A percentile compares a stretch with the other conserved stretches of the same genome.
phyloP scores from a whole-genome alignment of 139 green algal genomes.

The Zygnema circumcarinatum region DNA sequence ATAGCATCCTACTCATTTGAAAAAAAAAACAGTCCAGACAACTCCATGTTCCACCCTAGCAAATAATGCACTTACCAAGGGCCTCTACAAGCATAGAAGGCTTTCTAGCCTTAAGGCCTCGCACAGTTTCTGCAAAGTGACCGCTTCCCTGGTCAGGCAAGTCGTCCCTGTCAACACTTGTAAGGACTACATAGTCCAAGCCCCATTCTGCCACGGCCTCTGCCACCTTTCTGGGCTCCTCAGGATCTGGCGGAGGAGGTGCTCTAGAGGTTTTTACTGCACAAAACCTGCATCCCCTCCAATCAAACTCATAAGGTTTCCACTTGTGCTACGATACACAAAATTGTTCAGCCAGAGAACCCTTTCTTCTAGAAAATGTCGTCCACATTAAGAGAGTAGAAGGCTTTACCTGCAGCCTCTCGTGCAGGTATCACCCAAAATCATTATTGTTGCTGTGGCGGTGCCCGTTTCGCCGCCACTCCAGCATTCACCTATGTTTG shows the following conservation, averaged over 20 bases:
- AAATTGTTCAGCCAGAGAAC: not conserved
- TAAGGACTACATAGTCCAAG: conserved; percentile 98
- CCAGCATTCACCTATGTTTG: conserved; percentile 93
- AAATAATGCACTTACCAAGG: conserved; percentile 53
- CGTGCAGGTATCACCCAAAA: conserved; percentile 75
- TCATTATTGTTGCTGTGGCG: conserved; percentile 98
- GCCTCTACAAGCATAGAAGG: conserved; percentile 58
- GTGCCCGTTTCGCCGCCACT: conserved; percentile 71
- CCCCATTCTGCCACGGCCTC: conserved; percentile 91
- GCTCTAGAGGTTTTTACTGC: conserved; percentile 92
- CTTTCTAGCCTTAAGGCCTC: conserved; percentile 73
- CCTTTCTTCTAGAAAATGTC: too few species aligned
- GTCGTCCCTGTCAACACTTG: conserved; percentile 97
- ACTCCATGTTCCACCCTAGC: too few species aligned
- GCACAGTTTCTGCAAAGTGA: conserved; percentile 97
- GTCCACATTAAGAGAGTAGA: too few species aligned
- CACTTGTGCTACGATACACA: not conserved
- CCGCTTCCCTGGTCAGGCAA: conserved; percentile 82
- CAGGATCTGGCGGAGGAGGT: conserved; percentile 88
- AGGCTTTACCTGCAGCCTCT: conserved; percentile 69
- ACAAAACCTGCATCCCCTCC: conserved; percentile 79
- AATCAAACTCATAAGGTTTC: not conserved
- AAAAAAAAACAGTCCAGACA: too few species aligned
- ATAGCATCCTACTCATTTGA: too few species aligned
- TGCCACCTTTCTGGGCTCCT: conserved; percentile 91